These are phyloP conservation scores for Leucocoprinus leucothites DNA, from an alignment of 768 basidiomycete species.

Conservation along the genomic window DNA sequence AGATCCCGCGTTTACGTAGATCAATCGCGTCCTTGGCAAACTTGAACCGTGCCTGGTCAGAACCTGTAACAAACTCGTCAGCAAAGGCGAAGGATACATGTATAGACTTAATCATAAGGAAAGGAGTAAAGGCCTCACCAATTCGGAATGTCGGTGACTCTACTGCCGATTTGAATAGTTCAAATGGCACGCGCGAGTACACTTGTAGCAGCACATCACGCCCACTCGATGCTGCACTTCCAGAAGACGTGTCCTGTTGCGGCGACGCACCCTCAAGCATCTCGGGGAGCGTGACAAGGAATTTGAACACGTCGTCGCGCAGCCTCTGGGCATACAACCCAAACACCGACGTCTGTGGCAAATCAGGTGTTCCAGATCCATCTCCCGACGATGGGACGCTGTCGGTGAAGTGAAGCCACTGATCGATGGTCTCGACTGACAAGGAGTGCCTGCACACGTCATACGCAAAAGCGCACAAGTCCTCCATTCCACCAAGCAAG, in stretches of 20 bases:
- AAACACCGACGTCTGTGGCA: constrained; percentile 58
- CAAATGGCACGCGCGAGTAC: constrained; percentile 81
- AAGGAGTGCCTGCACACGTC: constrained; percentile 75
- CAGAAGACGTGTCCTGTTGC: constrained; percentile 36
- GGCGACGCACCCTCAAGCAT: constrained; percentile 49
- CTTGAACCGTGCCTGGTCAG: constrained; percentile 85
- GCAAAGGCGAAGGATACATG: neutral
- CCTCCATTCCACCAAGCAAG: constrained; percentile 84
- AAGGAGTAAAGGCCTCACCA: constrained; percentile 40
- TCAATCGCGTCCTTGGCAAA: constrained; percentile 92
- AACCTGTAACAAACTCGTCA: constrained; percentile 39
- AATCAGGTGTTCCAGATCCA: constrained; percentile 47
- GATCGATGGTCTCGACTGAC: constrained; percentile 66
- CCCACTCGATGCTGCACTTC: constrained; percentile 35
- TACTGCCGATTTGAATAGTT: constrained; percentile 80
- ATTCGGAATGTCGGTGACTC: constrained; percentile 80
- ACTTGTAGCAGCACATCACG: constrained; percentile 72
- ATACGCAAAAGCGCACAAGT: constrained; percentile 78
- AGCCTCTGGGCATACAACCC: constrained; percentile 75
- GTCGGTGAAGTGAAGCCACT: constrained; percentile 79
- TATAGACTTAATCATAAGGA: neutral
- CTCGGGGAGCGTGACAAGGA: constrained; percentile 73
- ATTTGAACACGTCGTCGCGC: constrained; percentile 75
- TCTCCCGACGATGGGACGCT: constrained; percentile 45
- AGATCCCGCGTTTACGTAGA: constrained; percentile 73